A percentile compares a stretch with the other conserved stretches of the same genome.
These are phyloP conservation scores for Saturnispora mendoncae DNA, from an alignment of 805 yeast genomes.

Conservation along the genomic window DNA sequence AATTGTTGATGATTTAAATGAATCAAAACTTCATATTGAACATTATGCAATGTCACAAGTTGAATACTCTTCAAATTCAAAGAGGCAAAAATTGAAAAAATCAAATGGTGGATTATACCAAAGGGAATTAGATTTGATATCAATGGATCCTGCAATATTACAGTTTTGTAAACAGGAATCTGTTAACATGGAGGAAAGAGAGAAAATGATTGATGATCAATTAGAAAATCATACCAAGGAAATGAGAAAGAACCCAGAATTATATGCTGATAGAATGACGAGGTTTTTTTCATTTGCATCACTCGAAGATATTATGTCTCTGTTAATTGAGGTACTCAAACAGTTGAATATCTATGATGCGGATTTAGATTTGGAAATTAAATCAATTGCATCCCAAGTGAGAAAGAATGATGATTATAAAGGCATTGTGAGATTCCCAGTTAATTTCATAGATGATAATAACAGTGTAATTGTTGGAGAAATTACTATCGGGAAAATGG, in stretches of 20 bases:
- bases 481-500: constrained; percentile 34
- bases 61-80: constrained; percentile 31
- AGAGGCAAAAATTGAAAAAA: constrained; percentile 25
- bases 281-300: constrained; percentile 42
- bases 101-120: constrained; percentile 22
- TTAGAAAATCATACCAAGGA: constrained; percentile 16
- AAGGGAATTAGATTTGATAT: constrained; percentile 28
- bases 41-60: constrained; percentile 35
- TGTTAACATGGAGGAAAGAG: constrained; percentile 21
- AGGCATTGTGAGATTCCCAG: constrained; percentile 30
- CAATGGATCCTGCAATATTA: constrained; percentile 42
- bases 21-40: constrained; percentile 18
- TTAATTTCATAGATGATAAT: constrained; percentile 37
- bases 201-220: constrained; percentile 18
- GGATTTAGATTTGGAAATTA: constrained; percentile 16
- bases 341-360: constrained; percentile 33
- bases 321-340: constrained; percentile 34
- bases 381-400: constrained; percentile 17
- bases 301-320: constrained; percentile 34
- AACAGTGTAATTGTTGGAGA: constrained; percentile 39
- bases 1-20: constrained; percentile 32
- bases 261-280: constrained; percentile 39
- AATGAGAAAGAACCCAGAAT: constrained; percentile 17
- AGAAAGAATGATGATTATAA: constrained; percentile 24
- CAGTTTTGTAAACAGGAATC: constrained; percentile 31